Evolutionary conservation across 441 rosid species (phyloP), one percentile per base, ranked within the genome.

Genomic region (Isatis lusitanica): DNA sequence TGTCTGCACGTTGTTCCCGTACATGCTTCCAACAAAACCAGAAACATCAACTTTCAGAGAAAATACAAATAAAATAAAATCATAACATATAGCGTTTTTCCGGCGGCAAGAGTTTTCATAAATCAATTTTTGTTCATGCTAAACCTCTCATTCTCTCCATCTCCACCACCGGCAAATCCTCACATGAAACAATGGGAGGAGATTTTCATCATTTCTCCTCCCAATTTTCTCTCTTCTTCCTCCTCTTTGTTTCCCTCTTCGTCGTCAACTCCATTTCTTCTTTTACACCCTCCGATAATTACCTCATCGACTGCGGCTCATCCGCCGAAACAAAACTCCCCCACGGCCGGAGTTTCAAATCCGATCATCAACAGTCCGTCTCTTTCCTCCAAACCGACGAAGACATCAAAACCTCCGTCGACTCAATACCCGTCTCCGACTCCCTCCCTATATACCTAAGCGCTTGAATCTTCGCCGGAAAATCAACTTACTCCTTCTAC

Each of bases 241-340:
- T 42, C 55, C 57, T 42, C 50, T 28, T 83, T 8, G 1, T 51
- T 11, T 17, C 56, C 52, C 6, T 16, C 44, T n/a, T 57, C 44
- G 5, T 62, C 74, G 5, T 55, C 50, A 66, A 46, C 33, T 7
- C 55, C 16, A 40, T 11, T 50, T 56, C 67, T 33, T 26, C 83
- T 3, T 75, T 67, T 13, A 9, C 73, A 0, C 97, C 95, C 17
- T 46, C 81, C 1, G 92, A 93, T 66, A 81, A 74, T 40, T 89
- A 86, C 80, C 88, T 87, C n/a, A 70, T 88, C 17, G 79, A 88
- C 76, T 93, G 97, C 11, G 98, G 96, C n/a, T 89, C 98, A 4
- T 57, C 91, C 16, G 60, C 64, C 26, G 85, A 85, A 46, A 85
- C 89, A 9, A 76, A 55, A 48, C 96, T 89, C 51, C 81, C 83